Conservation (phyloP, 1,284 basidiomycete genomes). For the Spongiforma sp. region DNA sequence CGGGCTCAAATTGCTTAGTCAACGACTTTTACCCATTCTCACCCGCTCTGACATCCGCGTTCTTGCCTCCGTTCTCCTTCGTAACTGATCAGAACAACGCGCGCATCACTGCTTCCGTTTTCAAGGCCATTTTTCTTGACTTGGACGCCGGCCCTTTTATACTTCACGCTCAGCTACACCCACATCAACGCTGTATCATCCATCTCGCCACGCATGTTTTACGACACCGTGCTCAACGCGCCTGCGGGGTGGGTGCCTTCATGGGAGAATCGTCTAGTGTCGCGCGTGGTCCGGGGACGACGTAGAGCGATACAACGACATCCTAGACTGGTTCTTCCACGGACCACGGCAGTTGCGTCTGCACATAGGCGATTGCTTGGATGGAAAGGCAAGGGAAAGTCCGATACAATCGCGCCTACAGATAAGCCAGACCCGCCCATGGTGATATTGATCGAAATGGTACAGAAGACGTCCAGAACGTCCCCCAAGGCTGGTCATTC, state of each 20-base stretch:
- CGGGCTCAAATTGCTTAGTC: too few relatives aligned
- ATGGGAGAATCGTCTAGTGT: constrained; percentile 69
- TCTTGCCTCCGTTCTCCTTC: constrained; percentile 72
- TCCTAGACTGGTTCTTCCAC: constrained; percentile 71
- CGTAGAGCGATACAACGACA: constrained; percentile 57
- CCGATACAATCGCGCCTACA: constrained; percentile 32
- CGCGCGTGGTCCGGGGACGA: constrained; percentile 54
- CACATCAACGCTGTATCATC: constrained; percentile 67
- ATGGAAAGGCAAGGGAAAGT: constrained; percentile 42
- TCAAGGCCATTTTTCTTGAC: constrained; percentile 47
- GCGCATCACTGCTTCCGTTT: constrained; percentile 48
- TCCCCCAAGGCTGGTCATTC: constrained; percentile 70
- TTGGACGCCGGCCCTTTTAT: constrained; percentile 23
- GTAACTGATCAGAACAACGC: constrained; percentile 64
- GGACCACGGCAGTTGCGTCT: constrained; percentile 46
- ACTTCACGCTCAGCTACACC: constrained; percentile 44
- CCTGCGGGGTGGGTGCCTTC: constrained; percentile 57
- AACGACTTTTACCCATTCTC: too few relatives aligned
- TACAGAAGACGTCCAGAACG: constrained; percentile 69
- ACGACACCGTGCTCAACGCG: constrained; percentile 67
- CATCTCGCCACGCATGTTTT: constrained; percentile 69
- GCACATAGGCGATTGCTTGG: constrained; percentile 34
- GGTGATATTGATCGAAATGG: constrained; percentile 70
- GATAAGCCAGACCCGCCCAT: constrained; percentile 43
- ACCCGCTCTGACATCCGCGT: constrained; percentile 49